Conservation (phyloP, 768 basidiomycete genomes). For the Lyophyllum atratum region DNA sequence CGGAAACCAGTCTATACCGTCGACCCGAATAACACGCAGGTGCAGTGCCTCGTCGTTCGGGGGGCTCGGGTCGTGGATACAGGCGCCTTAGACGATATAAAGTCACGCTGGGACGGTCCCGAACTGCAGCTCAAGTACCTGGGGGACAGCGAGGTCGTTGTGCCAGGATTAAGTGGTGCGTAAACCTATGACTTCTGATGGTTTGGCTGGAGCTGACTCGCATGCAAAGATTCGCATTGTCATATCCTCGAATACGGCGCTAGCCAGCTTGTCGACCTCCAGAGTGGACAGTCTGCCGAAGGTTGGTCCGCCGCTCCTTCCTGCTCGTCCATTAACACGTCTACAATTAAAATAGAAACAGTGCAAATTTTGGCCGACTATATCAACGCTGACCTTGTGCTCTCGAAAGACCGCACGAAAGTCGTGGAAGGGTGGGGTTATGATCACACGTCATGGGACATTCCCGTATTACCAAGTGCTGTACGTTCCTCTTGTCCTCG, state of each 20-base stretch:
- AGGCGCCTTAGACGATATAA: neutral
- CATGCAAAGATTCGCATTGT: conserved; percentile 56
- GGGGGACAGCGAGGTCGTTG: conserved; percentile 47
- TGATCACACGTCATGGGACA: conserved; percentile 70
- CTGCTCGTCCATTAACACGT: neutral
- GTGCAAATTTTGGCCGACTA: conserved; percentile 48
- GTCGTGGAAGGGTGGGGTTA: conserved; percentile 74
- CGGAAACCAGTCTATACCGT: neutral
- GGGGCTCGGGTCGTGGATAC: neutral
- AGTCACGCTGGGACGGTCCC: neutral
- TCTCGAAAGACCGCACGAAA: conserved; percentile 40
- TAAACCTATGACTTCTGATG: conserved; percentile 3
- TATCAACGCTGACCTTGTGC: conserved; percentile 45
- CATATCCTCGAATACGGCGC: conserved; percentile 70
- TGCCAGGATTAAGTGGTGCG: conserved; percentile 61
- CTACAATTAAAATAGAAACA: conserved; percentile 37
- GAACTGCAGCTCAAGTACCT: conserved; percentile 32
- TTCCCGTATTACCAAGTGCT: conserved; percentile 52
- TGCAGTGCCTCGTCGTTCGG: conserved; percentile 1
- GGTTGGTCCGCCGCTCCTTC: conserved; percentile 28
- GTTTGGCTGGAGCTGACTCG: neutral
- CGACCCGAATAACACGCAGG: neutral
- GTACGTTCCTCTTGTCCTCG: conserved; percentile 35
- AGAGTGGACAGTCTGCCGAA: conserved; percentile 45
- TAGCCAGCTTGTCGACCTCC: conserved; percentile 50